Percentiles rank a stretch among this genome's conserved stretches.
phyloP scores from a whole-genome alignment of 345 rosid genomes.

The Brassica napus region Da-Ae NC_063435.1:17208501-17209000 shows the following conservation, averaged over 20 bases:
- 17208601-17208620: slow-evolving; percentile 68
- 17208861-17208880: slow-evolving; percentile 1
- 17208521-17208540: not conserved
- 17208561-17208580: slow-evolving; percentile 22
- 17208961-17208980: slow-evolving; percentile 35
- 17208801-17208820: slow-evolving; percentile 39
- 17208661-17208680: slow-evolving; percentile 62
- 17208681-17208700: slow-evolving; percentile 56
- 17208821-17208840: not conserved
- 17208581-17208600: slow-evolving; percentile 28
- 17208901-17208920: not conserved
- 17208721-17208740: slow-evolving; percentile 42
- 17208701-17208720: slow-evolving; percentile 67
- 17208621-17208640: slow-evolving; percentile 55
- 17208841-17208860: not conserved
- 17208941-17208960: slow-evolving; percentile 16
- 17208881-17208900: slow-evolving; percentile 2
- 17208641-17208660: slow-evolving; percentile 76
- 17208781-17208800: slow-evolving; percentile 38
- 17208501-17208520: not conserved
- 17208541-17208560: not conserved
- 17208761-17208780: slow-evolving; percentile 25
- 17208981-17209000: slow-evolving; percentile 14
- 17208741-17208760: slow-evolving; percentile 29
- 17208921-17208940: slow-evolving; percentile 22